A percentile compares a stretch with the other conserved stretches of the same genome.
Evolutionary conservation across 192 early-diverging fungal genomes (phyloP).

Genomic region (Coemansia sp.): DNA sequence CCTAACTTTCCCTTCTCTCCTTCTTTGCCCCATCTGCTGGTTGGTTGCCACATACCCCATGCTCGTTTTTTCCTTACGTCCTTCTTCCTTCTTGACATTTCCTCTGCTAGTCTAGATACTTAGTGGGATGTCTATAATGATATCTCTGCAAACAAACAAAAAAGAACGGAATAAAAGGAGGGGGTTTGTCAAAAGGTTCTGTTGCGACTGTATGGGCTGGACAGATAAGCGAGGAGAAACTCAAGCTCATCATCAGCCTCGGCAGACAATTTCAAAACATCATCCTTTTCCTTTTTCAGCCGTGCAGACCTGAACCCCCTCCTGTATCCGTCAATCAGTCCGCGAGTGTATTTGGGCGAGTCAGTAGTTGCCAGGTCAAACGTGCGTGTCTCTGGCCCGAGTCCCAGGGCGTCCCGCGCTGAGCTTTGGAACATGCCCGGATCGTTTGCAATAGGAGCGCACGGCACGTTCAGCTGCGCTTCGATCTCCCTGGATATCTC

Average conservation of each 20-base stretch:
- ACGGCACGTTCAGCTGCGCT: background rate
- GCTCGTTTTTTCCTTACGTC: too few relatives aligned
- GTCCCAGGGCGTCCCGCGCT: constrained; percentile 17
- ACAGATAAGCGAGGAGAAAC: constrained; percentile 24
- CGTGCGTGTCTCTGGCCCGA: constrained; percentile 16
- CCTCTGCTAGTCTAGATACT: too few relatives aligned
- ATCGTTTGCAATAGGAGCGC: constrained; percentile 16
- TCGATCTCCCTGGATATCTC: background rate
- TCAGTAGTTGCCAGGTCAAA: constrained; percentile 30
- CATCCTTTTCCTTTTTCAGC: background rate
- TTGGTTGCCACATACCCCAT: too few relatives aligned
- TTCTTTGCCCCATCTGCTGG: too few relatives aligned
- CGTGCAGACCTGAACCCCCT: constrained; percentile 23
- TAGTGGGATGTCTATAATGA: too few relatives aligned
- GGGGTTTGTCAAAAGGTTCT: background rate
- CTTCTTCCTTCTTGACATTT: too few relatives aligned
- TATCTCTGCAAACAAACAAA: too few relatives aligned
- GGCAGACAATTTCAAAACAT: constrained; percentile 5
- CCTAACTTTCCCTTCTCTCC: too few relatives aligned
- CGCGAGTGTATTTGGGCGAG: constrained; percentile 18
- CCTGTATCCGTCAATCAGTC: constrained; percentile 47
- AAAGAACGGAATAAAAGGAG: background rate
- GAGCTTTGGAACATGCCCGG: constrained; percentile 33
- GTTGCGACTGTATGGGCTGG: constrained; percentile 15
- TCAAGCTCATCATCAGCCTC: constrained; percentile 27